Evolutionary conservation across 1,284 basidiomycete genomes (phyloP), one percentile per base, ranked within the genome.

Genomic region (Ustilago curta): DNA sequence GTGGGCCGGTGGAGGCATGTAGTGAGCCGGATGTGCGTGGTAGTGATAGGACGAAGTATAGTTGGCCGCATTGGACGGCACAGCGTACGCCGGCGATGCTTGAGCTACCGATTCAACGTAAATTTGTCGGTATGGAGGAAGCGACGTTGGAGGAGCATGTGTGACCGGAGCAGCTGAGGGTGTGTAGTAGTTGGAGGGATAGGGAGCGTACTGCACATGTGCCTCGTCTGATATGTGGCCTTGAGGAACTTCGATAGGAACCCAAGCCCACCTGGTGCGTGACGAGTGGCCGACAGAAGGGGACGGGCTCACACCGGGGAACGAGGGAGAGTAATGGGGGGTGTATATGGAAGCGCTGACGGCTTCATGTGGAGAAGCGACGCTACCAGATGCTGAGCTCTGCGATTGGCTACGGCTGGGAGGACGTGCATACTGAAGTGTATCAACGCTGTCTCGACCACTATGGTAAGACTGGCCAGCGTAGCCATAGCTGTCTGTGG

Each of bases 201-300:
- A 73, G 16, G 60, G 54, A 21, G 61, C 40, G 42, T 73, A 73
- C 50, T 73, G 70, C 42, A 62, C 3, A 53, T 69, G 65, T 29
- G 50, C 61, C 23, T 69, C 70, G 37, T 73, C 70, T 0, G 45
- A 37, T 37, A 55, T 55, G 64, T 73, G 65, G 68, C 61, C 25
- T 54, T 65, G 65, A 8, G 70, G 55, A 35, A 73, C 66, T 42
- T 73, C 70, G 23, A 73, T 60, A 6, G 59, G 70, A n/a, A 73
- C 70, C 70, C 70, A 73, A 21, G 70, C 70, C 70, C 70, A 73
- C 55, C 70, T 69, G n/a, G 65, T 73, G 50, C 65, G 70, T 39
- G 54, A 65, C 19, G 59, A 37, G 37, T 68, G 70, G 25, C 48
- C 61, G 27, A 29, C 27, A 21, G 60, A 44, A 59, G 65, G 65